These are phyloP conservation scores for Paraleonurus japonicus DNA, from an alignment of 257 asterid genomes.

Conservation along the genomic window DNA sequence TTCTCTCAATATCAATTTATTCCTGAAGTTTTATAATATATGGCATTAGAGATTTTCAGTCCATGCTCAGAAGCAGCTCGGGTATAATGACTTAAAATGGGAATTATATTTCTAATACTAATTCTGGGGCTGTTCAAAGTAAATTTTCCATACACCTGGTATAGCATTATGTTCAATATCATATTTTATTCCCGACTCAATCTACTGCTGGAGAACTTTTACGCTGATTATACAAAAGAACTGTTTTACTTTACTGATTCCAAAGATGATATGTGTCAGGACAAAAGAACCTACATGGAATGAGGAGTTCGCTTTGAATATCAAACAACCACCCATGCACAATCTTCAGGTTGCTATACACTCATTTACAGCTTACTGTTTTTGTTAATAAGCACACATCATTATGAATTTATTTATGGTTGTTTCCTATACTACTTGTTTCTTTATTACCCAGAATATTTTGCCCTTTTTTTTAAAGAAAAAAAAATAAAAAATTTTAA, in stretches of 20 bases:
- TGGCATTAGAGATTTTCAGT: not conserved
- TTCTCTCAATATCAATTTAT: not conserved
- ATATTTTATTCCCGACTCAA: not conserved
- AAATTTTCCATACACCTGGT: not conserved
- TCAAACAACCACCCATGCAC: constrained; percentile 68
- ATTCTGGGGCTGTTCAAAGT: not conserved
- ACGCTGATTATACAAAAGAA: not conserved
- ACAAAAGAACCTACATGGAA: constrained; percentile 95
- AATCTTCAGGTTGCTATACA: constrained; percentile 72
- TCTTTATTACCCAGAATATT: not conserved
- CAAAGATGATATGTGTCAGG: constrained; percentile 46
- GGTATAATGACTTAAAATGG: not conserved
- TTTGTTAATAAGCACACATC: not conserved
- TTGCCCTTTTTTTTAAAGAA: too few relatives aligned
- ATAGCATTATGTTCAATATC: not conserved
- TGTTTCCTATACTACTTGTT: constrained; percentile 1
- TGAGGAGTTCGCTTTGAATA: constrained; percentile 86
- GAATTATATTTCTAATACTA: not conserved
- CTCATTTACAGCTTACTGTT: not conserved
- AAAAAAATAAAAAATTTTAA: too few relatives aligned
- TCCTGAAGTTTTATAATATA: not conserved
- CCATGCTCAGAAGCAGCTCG: not conserved
- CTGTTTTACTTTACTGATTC: not conserved
- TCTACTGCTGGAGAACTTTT: not conserved
- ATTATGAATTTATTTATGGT: not conserved